Conservation (phyloP, 2,329 filamentous ascomycete species). For the Hirsutella minnesotensis region DNA sequence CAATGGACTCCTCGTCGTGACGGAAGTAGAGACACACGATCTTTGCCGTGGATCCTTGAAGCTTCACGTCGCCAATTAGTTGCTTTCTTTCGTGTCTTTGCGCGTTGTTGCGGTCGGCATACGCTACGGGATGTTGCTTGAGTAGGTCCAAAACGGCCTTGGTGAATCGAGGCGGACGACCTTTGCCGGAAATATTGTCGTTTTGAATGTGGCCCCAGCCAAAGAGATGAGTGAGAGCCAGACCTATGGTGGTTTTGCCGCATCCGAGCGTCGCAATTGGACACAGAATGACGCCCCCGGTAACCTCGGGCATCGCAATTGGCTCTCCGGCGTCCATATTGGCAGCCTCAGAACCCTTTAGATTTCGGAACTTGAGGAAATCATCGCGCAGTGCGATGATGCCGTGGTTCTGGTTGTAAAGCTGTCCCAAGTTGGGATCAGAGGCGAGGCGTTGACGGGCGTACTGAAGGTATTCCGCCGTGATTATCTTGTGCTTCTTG, state of each 20-base stretch:
- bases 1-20: conserved; percentile 65
- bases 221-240: conserved; percentile 73
- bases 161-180: conserved; percentile 68
- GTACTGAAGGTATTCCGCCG: conserved; percentile 79
- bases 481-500: conserved; percentile 83
- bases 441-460: conserved; percentile 61
- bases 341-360: conserved; percentile 84
- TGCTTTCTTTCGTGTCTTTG: conserved; percentile 79
- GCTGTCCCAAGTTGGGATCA: conserved; percentile 54
- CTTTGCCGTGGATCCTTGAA: conserved; percentile 48
- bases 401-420: conserved; percentile 80
- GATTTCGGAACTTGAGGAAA: conserved; percentile 70
- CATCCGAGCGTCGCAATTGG: conserved; percentile 91
- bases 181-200: conserved; percentile 79
- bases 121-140: conserved; percentile 55
- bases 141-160: conserved; percentile 56
- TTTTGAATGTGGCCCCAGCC: conserved; percentile 92
- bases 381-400: conserved; percentile 87
- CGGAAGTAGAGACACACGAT: conserved; percentile 84
- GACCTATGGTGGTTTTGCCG: conserved; percentile 86
- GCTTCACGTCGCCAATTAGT: conserved; percentile 66
- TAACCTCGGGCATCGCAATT: conserved; percentile 40
- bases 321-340: conserved; percentile 48
- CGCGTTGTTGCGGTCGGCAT: conserved; percentile 92
- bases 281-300: conserved; percentile 64